These are phyloP conservation scores for Sphenostylis stenocarpa DNA, from an alignment of 306 rosid genomes.

Conservation along the genomic window DNA sequence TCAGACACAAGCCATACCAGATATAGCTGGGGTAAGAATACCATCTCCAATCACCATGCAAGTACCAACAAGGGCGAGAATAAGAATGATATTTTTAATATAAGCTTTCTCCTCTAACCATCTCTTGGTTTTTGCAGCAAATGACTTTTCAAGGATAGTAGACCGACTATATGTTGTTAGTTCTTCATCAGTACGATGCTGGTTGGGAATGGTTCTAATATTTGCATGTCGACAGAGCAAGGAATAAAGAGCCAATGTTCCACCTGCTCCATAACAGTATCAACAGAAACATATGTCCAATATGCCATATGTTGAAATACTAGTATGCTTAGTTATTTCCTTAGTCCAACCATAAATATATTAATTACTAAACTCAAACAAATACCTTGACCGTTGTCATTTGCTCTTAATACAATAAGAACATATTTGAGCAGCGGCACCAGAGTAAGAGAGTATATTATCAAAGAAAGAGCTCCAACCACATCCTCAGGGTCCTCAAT, in stretches of 20 bases:
- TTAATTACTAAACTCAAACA: constrained; percentile 1
- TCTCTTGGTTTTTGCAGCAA: constrained; percentile 72
- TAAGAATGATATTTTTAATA: constrained; percentile 60
- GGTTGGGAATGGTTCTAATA: constrained; percentile 76
- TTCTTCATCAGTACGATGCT: constrained; percentile 81
- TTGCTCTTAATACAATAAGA: constrained; percentile 79
- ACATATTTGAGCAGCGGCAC: constrained; percentile 90
- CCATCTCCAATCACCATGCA: constrained; percentile 95
- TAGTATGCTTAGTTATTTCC: not conserved
- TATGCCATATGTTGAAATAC: not conserved
- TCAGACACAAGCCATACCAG: constrained; percentile 53
- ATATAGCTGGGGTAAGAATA: constrained; percentile 88
- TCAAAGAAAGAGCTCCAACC: constrained; percentile 91
- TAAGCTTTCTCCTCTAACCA: constrained; percentile 62
- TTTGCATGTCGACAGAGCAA: constrained; percentile 91
- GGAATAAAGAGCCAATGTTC: constrained; percentile 86
- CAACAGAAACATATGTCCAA: constrained; percentile 1
- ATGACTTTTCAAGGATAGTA: constrained; percentile 72
- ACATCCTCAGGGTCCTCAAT: constrained; percentile 66
- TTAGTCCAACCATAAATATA: constrained; percentile 6
- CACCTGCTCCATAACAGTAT: constrained; percentile 52
- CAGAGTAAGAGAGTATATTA: constrained; percentile 93
- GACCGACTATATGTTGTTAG: constrained; percentile 83
- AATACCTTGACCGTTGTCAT: constrained; percentile 99
- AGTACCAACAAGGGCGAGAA: constrained; percentile 86